A percentile compares a stretch with the other conserved stretches of the same genome.
Evolutionary conservation across 2,329 filamentous ascomycete genomes (phyloP).

Genomic region (Nemania abortiva): DNA sequence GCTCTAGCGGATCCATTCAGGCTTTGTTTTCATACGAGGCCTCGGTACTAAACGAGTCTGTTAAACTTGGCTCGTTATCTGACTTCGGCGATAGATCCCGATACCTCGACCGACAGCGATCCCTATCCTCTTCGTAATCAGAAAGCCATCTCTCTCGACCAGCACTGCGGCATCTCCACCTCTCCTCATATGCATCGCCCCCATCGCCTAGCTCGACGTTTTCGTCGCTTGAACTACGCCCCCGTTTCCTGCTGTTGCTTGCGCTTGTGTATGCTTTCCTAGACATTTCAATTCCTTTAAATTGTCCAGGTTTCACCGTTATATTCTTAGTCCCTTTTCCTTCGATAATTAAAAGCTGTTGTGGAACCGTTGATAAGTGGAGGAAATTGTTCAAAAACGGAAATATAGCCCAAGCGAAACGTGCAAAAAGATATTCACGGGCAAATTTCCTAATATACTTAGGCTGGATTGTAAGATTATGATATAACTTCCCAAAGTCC

Average conservation of each 20-base stretch:
- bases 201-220: conserved; percentile 3
- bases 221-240: conserved; percentile 12
- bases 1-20: conserved; percentile 4
- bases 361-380: neutral
- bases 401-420: conserved; percentile 24
- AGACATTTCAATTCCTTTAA: neutral
- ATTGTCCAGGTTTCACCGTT: neutral
- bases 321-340: neutral
- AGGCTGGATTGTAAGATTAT: conserved; percentile 12
- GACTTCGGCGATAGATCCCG: conserved; percentile 1
- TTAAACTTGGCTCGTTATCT: neutral
- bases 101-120: conserved; percentile 11
- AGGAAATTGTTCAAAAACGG: conserved; percentile 5
- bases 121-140: conserved; percentile 6
- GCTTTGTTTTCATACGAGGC: neutral
- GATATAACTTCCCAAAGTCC: conserved; percentile 9
- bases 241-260: conserved; percentile 13
- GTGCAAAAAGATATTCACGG: conserved; percentile 18
- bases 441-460: conserved; percentile 8
- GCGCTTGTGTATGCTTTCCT: neutral
- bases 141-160: conserved; percentile 7
- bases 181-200: conserved; percentile 11
- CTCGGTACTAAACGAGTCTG: neutral
- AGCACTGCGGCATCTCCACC: conserved; percentile 3
- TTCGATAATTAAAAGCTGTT: neutral